Percentiles rank a stretch among this genome's conserved stretches.
These are phyloP conservation scores for Talaromyces stipitatus DNA, from an alignment of 495 filamentous ascomycete genomes.

Conservation along the genomic window DNA sequence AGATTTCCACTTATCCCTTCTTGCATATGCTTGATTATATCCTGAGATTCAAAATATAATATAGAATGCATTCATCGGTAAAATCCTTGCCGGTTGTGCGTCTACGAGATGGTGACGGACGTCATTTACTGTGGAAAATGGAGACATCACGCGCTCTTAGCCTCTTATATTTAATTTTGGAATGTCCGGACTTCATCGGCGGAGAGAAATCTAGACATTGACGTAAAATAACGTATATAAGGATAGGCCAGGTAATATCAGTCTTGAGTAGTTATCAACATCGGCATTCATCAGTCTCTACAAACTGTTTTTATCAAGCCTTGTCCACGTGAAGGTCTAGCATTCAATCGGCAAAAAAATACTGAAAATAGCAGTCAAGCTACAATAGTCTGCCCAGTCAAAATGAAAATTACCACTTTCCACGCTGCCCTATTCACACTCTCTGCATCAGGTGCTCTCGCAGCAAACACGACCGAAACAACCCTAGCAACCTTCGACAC, in stretches of 20 bases:
- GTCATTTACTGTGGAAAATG: neutral
- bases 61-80: neutral
- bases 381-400: no score
- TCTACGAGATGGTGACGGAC: neutral
- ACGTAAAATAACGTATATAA: neutral
- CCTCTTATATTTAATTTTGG: neutral
- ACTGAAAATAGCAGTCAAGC: no score
- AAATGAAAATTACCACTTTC: neutral
- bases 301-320: neutral
- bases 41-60: neutral
- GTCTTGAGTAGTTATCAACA: neutral
- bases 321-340: neutral
- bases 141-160: neutral
- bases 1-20: neutral
- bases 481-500: conserved; percentile 31
- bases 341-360: no score
- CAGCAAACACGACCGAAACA: conserved; percentile 6
- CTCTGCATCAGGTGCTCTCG: neutral
- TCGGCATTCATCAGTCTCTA: neutral
- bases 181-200: neutral
- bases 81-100: neutral
- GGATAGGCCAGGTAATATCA: neutral
- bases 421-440: neutral
- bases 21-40: neutral
- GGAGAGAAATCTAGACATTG: neutral